Conservation (phyloP, 148 eudicot genomes). For the Diospyros kaki region DNA sequence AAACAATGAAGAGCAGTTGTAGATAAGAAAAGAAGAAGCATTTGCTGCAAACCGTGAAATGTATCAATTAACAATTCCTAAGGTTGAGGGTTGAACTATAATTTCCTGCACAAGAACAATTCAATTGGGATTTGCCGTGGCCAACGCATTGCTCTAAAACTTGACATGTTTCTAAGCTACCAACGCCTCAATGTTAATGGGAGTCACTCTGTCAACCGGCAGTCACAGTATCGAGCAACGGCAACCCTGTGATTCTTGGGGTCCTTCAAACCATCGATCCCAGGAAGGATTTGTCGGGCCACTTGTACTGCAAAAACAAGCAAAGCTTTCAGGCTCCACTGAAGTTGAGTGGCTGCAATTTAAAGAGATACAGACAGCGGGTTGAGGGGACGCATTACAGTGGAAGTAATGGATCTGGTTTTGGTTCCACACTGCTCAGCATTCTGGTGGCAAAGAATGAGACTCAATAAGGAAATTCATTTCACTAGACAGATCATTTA, state of each 20-base stretch:
- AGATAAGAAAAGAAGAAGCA: background rate
- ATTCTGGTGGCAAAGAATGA: constrained; percentile 31
- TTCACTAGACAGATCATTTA: background rate
- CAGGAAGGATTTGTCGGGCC: constrained; percentile 66
- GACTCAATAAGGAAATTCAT: background rate
- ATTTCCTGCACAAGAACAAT: constrained; percentile 20
- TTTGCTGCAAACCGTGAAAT: background rate
- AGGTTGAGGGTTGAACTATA: background rate
- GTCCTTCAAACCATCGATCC: constrained; percentile 94
- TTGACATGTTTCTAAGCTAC: background rate
- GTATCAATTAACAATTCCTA: background rate
- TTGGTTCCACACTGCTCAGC: constrained; percentile 42
- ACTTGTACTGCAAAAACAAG: constrained; percentile 33
- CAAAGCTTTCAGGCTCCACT: background rate
- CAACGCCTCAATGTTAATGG: background rate
- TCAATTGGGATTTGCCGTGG: background rate
- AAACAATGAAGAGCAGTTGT: background rate
- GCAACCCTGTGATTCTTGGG: constrained; percentile 58
- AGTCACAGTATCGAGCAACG: constrained; percentile 67
- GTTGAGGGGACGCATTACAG: constrained; percentile 39
- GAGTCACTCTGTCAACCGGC: background rate
- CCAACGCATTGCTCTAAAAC: constrained; percentile 2
- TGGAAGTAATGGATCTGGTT: constrained; percentile 85
- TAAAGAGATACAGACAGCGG: background rate
- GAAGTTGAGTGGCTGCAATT: background rate